Conservation (phyloP, 441 rosid genomes). For the Syzygium malaccense region DNA sequence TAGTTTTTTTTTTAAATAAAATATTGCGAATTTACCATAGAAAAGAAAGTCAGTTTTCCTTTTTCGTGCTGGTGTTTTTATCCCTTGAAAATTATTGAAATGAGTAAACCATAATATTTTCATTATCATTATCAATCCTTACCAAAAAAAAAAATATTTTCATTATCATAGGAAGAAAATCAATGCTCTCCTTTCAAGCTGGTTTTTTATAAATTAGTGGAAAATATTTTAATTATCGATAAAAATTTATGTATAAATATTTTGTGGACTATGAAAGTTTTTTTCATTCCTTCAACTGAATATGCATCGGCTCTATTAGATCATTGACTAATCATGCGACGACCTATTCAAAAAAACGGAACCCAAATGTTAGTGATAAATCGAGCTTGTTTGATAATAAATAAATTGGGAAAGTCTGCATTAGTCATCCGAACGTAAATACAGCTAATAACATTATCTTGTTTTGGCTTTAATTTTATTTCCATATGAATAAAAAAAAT, state of each 20-base stretch:
- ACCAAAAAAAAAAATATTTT: no score
- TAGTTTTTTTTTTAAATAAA: not conserved
- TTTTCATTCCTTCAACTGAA: accelerated
- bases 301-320: not conserved
- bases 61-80: not conserved
- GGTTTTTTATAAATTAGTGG: no score
- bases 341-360: not conserved
- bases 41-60: not conserved
- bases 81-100: not conserved
- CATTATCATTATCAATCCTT: no score
- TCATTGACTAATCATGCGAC: not conserved
- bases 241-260: no score
- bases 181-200: no score
- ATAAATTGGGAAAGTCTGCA: not conserved
- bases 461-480: not conserved
- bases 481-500: not conserved
- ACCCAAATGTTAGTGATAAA: not conserved
- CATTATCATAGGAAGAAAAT: no score
- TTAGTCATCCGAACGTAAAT: not conserved
- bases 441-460: not conserved
- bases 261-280: no score
- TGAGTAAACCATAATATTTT: not conserved
- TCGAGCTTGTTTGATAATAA: accelerated
- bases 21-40: not conserved
- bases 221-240: no score